A percentile compares a stretch with the other conserved stretches of the same genome.
These are phyloP conservation scores for Aspergillus vadensis DNA, from an alignment of 2,329 filamentous ascomycete species.

Conservation along the genomic window DNA sequence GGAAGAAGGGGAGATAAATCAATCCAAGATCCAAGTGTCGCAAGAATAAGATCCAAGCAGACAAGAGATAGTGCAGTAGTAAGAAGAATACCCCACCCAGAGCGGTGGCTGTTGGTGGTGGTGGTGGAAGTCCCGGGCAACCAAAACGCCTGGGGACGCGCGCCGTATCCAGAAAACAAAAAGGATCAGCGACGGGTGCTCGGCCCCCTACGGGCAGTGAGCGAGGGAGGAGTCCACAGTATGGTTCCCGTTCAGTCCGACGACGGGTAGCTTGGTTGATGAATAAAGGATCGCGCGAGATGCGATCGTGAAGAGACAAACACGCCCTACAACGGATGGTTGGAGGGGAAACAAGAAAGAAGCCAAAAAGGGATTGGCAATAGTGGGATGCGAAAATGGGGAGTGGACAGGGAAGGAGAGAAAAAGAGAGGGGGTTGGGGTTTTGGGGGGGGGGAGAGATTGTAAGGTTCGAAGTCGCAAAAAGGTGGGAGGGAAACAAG, in stretches of 20 bases:
- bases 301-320: neutral
- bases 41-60: constrained; percentile 28
- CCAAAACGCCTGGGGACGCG: constrained; percentile 33
- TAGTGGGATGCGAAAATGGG: neutral
- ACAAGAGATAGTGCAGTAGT: constrained; percentile 2
- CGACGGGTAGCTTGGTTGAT: constrained; percentile 2
- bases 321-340: constrained; percentile 11
- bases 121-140: constrained; percentile 26
- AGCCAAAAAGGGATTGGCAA: constrained; percentile 2
- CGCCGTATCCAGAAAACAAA: constrained; percentile 38
- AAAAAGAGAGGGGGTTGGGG: neutral
- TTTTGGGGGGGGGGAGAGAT: no score
- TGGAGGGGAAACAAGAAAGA: constrained; percentile 9
- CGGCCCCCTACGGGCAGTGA: constrained; percentile 9
- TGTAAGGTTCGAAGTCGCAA: neutral
- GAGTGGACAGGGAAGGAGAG: neutral
- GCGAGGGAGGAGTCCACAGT: constrained; percentile 5
- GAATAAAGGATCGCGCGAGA: constrained; percentile 1
- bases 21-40: no score
- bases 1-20: no score
- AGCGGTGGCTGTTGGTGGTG: constrained; percentile 33
- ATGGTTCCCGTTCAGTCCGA: neutral
- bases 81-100: constrained; percentile 31
- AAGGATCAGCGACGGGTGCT: constrained; percentile 22
- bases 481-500: neutral